Percentiles rank a stretch among this genome's conserved stretches.
Evolutionary conservation across 805 yeast species (phyloP).

Genomic region (Priceomyces castillae): DNA sequence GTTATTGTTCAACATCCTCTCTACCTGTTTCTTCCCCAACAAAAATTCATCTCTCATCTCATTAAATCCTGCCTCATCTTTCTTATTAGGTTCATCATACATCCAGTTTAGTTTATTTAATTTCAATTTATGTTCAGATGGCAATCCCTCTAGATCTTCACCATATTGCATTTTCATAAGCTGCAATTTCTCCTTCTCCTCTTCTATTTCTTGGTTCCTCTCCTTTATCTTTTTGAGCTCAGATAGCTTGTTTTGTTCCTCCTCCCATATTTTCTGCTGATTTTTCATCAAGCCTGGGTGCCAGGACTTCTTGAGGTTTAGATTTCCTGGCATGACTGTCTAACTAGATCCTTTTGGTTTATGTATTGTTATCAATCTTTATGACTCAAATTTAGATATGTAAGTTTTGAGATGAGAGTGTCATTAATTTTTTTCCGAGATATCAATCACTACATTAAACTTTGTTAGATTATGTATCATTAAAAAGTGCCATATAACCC

Average conservation of each 20-base stretch:
- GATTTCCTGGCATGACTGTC: conserved; percentile 63
- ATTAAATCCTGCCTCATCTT: conserved; percentile 36
- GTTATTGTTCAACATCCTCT: conserved; percentile 52
- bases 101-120: conserved; percentile 75
- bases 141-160: conserved; percentile 34
- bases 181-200: conserved; percentile 60
- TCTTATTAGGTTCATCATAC: conserved; percentile 59
- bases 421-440: neutral
- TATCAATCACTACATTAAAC: neutral
- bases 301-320: conserved; percentile 94
- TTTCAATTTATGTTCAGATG: conserved; percentile 31
- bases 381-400: neutral
- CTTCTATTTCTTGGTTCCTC: conserved; percentile 58
- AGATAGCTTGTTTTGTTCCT: conserved; percentile 73
- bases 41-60: conserved; percentile 33
- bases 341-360: neutral
- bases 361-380: neutral
- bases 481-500: neutral
- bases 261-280: conserved; percentile 79
- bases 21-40: conserved; percentile 38
- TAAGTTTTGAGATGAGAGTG: neutral
- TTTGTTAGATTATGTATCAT: neutral
- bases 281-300: conserved; percentile 86
- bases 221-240: conserved; percentile 65
- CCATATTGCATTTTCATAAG: conserved; percentile 47